Conservation (phyloP, 202 grass and related monocot species). For the Setaria italica region DNA sequence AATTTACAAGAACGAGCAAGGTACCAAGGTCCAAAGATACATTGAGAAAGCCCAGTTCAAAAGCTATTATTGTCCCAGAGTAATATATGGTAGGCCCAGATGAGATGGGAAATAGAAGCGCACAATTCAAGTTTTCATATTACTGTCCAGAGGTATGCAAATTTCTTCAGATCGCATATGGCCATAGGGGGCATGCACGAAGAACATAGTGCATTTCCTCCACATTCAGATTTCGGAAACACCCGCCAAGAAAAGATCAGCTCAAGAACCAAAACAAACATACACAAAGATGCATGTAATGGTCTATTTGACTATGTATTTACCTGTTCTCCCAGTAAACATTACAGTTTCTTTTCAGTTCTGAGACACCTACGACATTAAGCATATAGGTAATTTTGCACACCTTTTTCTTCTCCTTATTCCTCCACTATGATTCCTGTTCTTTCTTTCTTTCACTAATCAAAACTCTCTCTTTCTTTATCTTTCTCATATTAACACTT, state of each 20-base stretch:
- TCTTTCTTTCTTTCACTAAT: slow-evolving; percentile 47
- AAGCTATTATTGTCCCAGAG: not conserved
- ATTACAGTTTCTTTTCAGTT: slow-evolving; percentile 34
- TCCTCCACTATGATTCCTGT: slow-evolving; percentile 33
- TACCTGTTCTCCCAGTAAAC: slow-evolving; percentile 36
- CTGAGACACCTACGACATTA: slow-evolving; percentile 32
- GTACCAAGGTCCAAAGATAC: not conserved
- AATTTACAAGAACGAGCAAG: not conserved
- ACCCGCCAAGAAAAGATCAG: not conserved
- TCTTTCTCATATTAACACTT: slow-evolving; percentile 62
- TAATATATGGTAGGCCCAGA: not conserved
- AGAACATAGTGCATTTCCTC: not conserved
- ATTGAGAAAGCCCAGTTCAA: not conserved
- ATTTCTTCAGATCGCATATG: not conserved
- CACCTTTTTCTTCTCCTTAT: slow-evolving; percentile 30
- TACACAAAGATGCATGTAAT: not conserved
- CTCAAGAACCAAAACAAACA: not conserved
- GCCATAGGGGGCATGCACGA: not conserved
- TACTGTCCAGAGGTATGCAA: not conserved
- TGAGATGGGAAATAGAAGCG: not conserved
- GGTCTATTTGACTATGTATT: slow-evolving; percentile 31
- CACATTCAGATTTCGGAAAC: not conserved
- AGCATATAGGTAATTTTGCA: slow-evolving; percentile 42
- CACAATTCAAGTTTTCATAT: too few species aligned
- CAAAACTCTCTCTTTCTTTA: slow-evolving; percentile 37